Evolutionary conservation across 495 filamentous ascomycete genomes (phyloP).

Genomic region (Penicillium robsamsonii): DNA sequence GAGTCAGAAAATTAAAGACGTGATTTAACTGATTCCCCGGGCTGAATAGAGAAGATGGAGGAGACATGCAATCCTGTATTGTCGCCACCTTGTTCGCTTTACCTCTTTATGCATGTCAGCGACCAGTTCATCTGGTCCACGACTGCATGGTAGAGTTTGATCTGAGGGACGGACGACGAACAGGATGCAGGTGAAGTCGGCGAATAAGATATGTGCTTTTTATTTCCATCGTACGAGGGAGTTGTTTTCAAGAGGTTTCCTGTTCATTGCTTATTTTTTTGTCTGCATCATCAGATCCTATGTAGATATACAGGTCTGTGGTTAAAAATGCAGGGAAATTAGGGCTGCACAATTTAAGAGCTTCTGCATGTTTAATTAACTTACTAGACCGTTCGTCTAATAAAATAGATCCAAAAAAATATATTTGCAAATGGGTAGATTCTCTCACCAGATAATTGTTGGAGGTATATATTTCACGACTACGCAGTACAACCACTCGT

Average conservation of each 20-base stretch:
- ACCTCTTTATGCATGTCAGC: constrained; percentile 13
- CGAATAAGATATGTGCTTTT: constrained; percentile 25
- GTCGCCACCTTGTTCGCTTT: constrained; percentile 17
- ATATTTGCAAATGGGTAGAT: neutral
- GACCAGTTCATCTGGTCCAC: constrained; percentile 1
- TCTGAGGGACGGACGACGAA: constrained; percentile 21
- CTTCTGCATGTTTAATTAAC: constrained; percentile 3
- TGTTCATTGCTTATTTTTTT: constrained; percentile 23
- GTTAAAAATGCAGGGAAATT: constrained; percentile 16
- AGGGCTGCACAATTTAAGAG: constrained; percentile 10
- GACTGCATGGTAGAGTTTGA: constrained; percentile 9
- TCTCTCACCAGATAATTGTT: neutral
- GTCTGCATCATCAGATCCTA: constrained; percentile 32
- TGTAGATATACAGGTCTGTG: constrained; percentile 34
- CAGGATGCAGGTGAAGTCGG: constrained; percentile 27
- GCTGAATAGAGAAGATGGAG: constrained; percentile 26
- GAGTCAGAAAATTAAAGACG: constrained; percentile 33
- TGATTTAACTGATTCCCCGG: constrained; percentile 35
- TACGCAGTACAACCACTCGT: neutral
- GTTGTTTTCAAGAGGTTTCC: constrained; percentile 36
- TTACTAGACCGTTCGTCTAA: neutral
- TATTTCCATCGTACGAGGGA: constrained; percentile 41
- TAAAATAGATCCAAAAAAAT: too few species aligned
- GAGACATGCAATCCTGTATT: constrained; percentile 15
- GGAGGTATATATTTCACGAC: neutral